Base-by-base conservation (phyloP, 2,329 filamentous ascomycete genomes). In the Colletotrichum sp. region DNA sequence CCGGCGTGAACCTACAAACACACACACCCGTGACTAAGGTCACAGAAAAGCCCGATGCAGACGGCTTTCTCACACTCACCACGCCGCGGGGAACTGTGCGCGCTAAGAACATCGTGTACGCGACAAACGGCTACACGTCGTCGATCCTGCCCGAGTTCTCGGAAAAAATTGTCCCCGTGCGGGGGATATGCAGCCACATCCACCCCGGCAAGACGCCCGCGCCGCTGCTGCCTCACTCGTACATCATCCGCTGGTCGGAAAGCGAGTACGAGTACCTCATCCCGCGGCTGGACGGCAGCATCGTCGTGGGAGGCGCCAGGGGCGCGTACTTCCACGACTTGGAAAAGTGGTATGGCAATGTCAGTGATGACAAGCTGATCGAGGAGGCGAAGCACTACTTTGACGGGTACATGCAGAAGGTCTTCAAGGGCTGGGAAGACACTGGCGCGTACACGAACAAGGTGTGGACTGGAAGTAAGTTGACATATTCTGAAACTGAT, bases 261-360 rank as follows among this genome's bases (percentile, higher is more conserved):
- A 82, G 85, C 25, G 91, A 92, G 1, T 94, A 93, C 79, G 93
- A 94, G 76, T 94, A 94, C 80, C 90, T 94, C 87, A 89, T 94
- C 8, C 87, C 90, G 1, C 86, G 91, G 2, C 88, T 89, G 0
- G 82, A 85, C 25, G 87, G 86, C 0, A 85, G 84, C 66, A 85
- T 87, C 64, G 79, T 88, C 13, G 85, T 88, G 2, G 87, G 87
- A 6, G 88, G 88, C 28, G 87, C 83, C 2, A 78, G 80, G 27
- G 78, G 79, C 39, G 78, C 74, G 2, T 89, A 82, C 77, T 79
- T 77, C 7, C 60, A 79, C 7, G 78, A 87, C 16, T 76, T 78
- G 5, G 25, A 18, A 7, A 22, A 27, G 13, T 89, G 88, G 88
- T 87, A 86, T 73, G 79, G 86, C 55, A 87, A 84, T 55, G 83